Base-by-base conservation (phyloP, 1,139 yeast genomes). In the Taphrina wiesneri region DNA sequence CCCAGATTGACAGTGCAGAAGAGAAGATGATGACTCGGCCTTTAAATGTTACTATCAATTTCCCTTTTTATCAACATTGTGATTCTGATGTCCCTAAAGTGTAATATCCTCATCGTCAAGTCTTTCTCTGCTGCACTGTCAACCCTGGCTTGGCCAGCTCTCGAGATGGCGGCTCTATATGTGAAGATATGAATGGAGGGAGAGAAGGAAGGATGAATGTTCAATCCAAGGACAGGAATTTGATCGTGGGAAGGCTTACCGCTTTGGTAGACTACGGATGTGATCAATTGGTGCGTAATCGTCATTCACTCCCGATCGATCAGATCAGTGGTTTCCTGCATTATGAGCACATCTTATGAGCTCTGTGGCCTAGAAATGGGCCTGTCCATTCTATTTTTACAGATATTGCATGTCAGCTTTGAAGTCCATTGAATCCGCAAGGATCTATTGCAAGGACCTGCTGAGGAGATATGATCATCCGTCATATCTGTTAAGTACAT, bases 401-500 rank as follows among this genome's bases (percentile, higher is more conserved):
- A n/a, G n/a, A n/a, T 13, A 19, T 9, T 11, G 43, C 43, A 54
- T 54, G 59, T 39, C 57, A 13, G 57, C 43, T 19, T 26, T 51
- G 43, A 21, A 26, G 17, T 60, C 64, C 6, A 26, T 69, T 15
- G 56, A 64, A 5, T 46, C 68, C 2, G 72, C 71, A 2, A 67
- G 69, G 36, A 28, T 43, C 26, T 51, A 65, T 57, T 70, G 70
- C 51, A 46, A 26, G 46, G 61, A 68, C n/a, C 46, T 70, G n/a
- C 68, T 76, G 23, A 82, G 79, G 67, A 75, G 75, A 36, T 80
- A 76, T 66, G 96, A 89, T 74, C 77, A 88, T 46, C 86, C 92
- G 1, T 84, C 93, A 0, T 83, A 83, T 69, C 75, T 89, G 11
- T 77, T 89, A 26, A 83, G 87, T 1, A 88, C 87, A 63, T 88